Evolutionary conservation across 2,329 filamentous ascomycete species (phyloP).

Genomic region (Coleophoma cylindrospora): DNA sequence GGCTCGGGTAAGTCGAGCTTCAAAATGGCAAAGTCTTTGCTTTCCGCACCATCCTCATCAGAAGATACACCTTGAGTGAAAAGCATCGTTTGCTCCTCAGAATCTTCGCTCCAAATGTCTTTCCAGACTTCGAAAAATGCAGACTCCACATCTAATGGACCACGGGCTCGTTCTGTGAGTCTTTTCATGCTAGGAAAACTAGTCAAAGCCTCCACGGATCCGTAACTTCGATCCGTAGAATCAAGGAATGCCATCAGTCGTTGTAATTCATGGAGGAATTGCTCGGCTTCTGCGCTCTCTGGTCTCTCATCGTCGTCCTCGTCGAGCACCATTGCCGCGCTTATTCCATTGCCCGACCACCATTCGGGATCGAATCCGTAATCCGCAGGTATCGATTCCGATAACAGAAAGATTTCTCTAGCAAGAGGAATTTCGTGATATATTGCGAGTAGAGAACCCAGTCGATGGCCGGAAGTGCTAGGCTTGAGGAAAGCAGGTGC

Average conservation of each 20-base stretch:
- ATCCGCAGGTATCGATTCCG: constrained; percentile 32
- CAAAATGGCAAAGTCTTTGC: constrained; percentile 23
- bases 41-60: constrained; percentile 9
- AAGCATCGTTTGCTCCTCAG: constrained; percentile 13
- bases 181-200: constrained; percentile 17
- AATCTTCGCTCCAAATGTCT: constrained; percentile 2
- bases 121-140: constrained; percentile 21
- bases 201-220: constrained; percentile 44
- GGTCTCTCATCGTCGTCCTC: constrained; percentile 9
- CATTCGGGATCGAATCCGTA: constrained; percentile 55
- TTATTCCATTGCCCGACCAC: constrained; percentile 55
- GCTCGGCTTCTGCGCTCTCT: constrained; percentile 22
- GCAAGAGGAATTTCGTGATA: constrained; percentile 54
- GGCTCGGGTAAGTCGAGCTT: constrained; percentile 19
- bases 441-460: constrained; percentile 53
- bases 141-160: constrained; percentile 32
- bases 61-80: constrained; percentile 20
- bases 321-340: constrained; percentile 5
- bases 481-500: constrained; percentile 50
- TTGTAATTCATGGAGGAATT: constrained; percentile 50
- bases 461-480: constrained; percentile 26
- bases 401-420: constrained; percentile 48
- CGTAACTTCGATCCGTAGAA: constrained; percentile 53
- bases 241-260: constrained; percentile 61
- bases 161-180: constrained; percentile 17